These are phyloP conservation scores for Syzygium jambos DNA, from an alignment of 345 rosid species.

Conservation along the genomic window DNA sequence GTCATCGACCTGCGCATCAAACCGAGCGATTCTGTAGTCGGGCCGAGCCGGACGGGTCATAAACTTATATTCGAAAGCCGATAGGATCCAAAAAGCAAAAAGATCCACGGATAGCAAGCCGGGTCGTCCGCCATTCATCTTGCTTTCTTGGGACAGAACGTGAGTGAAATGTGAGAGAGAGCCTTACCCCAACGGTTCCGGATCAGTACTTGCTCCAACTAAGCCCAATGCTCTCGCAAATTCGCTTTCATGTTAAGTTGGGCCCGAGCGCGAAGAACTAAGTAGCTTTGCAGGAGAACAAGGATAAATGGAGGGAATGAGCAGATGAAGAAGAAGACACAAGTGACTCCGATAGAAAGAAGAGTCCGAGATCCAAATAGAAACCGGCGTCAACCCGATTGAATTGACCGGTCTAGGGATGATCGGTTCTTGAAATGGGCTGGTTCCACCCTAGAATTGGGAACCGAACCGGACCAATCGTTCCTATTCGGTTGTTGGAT, in stretches of 20 bases:
- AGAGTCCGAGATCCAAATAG: too few relatives aligned
- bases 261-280: background rate
- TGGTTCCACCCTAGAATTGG: too few relatives aligned
- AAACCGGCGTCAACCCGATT: background rate
- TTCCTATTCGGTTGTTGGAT: too few relatives aligned
- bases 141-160: background rate
- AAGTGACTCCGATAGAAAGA: too few relatives aligned
- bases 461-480: too few relatives aligned
- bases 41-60: background rate
- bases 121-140: background rate
- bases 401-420: too few relatives aligned
- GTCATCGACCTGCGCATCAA: background rate
- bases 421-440: too few relatives aligned
- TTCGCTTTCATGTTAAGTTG: background rate
- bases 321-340: background rate
- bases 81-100: too few relatives aligned
- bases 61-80: too few relatives aligned
- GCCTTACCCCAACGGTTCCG: background rate
- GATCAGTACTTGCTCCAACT: background rate
- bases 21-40: background rate
- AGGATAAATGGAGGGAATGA: background rate
- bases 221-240: background rate
- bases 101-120: background rate
- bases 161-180: background rate
- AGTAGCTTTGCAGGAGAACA: background rate